Conservation (phyloP, 2,329 filamentous ascomycete genomes). For the Pseudogymnoascus sp. region DNA sequence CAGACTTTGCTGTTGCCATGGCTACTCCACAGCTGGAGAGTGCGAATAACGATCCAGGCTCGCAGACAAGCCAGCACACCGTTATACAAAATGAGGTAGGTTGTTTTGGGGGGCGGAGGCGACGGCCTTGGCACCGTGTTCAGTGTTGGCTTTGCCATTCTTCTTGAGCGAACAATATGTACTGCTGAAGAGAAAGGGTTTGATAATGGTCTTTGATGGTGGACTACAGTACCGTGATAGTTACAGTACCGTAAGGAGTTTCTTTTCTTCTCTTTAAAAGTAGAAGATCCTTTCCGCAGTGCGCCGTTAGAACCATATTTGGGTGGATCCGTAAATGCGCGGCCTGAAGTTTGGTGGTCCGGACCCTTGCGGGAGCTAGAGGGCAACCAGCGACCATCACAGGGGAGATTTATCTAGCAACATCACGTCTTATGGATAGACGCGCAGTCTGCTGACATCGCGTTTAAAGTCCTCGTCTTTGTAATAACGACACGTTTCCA, state of each 20-base stretch:
- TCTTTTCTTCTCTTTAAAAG: too few species aligned
- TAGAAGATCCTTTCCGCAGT: too few species aligned
- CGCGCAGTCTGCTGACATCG: background rate
- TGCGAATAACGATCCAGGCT: conserved; percentile 66
- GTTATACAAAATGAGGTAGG: conserved; percentile 84
- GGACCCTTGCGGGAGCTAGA: too few species aligned
- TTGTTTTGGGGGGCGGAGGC: conserved; percentile 39
- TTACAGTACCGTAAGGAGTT: too few species aligned
- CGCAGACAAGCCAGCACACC: conserved; percentile 68
- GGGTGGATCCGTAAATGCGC: too few species aligned
- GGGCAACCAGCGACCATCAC: background rate
- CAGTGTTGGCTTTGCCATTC: background rate
- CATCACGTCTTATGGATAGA: background rate
- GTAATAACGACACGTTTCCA: background rate
- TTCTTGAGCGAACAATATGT: background rate
- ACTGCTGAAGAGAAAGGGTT: too few species aligned
- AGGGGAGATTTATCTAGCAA: background rate
- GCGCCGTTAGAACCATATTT: too few species aligned
- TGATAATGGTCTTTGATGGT: too few species aligned
- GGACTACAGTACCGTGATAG: too few species aligned
- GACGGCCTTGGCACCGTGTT: background rate
- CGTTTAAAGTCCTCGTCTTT: background rate
- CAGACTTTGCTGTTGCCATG: conserved; percentile 53
- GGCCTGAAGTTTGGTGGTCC: too few species aligned
- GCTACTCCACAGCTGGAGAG: conserved; percentile 46